Base-by-base conservation (phyloP, 1,284 basidiomycete species). In the Cutaneotrichosporon dermatis region DNA sequence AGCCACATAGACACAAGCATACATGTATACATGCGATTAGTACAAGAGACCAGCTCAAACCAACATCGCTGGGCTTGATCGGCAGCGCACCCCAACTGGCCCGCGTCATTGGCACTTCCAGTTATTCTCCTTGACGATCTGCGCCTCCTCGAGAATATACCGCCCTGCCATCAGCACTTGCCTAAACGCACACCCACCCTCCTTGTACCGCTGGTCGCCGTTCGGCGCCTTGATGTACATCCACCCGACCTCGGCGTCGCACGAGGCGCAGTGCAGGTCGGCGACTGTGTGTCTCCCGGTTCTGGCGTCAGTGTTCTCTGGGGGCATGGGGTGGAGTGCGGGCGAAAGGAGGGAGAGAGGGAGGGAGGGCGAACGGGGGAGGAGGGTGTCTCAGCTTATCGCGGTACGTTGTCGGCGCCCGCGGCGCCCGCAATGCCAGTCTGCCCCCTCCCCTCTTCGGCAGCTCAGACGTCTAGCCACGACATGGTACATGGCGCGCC, bases 101-200 rank as follows among this genome's bases (percentile, higher is more conserved):
- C 25, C 39, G 39, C 39, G 13, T 43, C n/a, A 4, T 16, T 16
- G 44, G 15, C 50, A 40, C 57, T 54, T 70, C 77, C 77, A 79
- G 15, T 71, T 72, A 54, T 76, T 79, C 65, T 85, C 83, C 70
- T 81, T 82, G 57, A 84, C 72, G 7, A 80, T 77, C 56, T 76
- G 77, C 42, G 72, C 74, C 36, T 76, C 75, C 59, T 74, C 72
- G 57, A 78, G 64, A 41, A 78, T 78, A 60, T 74, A 76, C 39
- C 74, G 64, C 3, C 76, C 76, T 76, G 56, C 13, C 7, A 25
- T 57, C 45, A 37, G 25, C 15, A 6, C 6, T 11, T 16, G 15
- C 36, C 48, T 10, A 35, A 2, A 48, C 16, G 12, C 4, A 11
- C 33, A 6, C 55, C 68, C 59, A 74, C 75, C 75, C 61, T 79